Conservation (phyloP, 2,329 filamentous ascomycete genomes). For the Lasiodiplodia gonubiensis region DNA sequence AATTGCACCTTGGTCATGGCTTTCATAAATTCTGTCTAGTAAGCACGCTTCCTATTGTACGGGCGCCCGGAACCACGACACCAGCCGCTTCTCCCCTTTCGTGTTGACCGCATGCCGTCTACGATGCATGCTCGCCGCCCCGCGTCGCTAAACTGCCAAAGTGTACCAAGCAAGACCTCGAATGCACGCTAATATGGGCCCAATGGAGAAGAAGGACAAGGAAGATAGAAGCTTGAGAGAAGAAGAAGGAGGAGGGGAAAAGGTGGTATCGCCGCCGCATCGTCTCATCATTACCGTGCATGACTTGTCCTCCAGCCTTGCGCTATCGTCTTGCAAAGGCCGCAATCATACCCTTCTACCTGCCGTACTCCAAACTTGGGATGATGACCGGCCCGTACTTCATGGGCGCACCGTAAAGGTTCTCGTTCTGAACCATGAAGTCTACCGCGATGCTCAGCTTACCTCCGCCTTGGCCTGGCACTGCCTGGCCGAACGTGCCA, state of each 20-base stretch:
- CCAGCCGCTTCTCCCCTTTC: conserved; percentile 1
- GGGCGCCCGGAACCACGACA: conserved; percentile 3
- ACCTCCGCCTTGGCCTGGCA: conserved; percentile 48
- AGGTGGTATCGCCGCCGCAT: conserved; percentile 24
- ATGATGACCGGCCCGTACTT: conserved; percentile 98
- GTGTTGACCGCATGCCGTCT: conserved; percentile 2
- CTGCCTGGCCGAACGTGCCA: conserved; percentile 48
- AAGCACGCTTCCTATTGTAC: not conserved
- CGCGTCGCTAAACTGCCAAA: not conserved
- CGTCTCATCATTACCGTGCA: conserved; percentile 9
- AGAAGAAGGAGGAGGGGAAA: conserved; percentile 1
- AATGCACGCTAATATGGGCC: conserved; percentile 22
- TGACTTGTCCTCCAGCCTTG: not conserved
- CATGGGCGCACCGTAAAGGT: conserved; percentile 77
- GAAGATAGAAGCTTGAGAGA: not conserved
- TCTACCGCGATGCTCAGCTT: conserved; percentile 87
- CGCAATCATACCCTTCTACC: conserved; percentile 38
- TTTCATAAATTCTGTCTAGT: conserved; percentile 8
- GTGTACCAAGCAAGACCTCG: not conserved
- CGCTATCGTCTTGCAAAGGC: not conserved
- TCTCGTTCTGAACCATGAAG: conserved; percentile 95
- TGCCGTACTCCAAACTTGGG: conserved; percentile 66
- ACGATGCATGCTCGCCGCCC: not conserved
- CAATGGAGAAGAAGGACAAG: not conserved
- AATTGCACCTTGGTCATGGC: conserved; percentile 6